Evolutionary conservation across 2,329 filamentous ascomycete genomes (phyloP), one percentile per base, ranked within the genome.

Genomic region (Didymella pinodella): DNA sequence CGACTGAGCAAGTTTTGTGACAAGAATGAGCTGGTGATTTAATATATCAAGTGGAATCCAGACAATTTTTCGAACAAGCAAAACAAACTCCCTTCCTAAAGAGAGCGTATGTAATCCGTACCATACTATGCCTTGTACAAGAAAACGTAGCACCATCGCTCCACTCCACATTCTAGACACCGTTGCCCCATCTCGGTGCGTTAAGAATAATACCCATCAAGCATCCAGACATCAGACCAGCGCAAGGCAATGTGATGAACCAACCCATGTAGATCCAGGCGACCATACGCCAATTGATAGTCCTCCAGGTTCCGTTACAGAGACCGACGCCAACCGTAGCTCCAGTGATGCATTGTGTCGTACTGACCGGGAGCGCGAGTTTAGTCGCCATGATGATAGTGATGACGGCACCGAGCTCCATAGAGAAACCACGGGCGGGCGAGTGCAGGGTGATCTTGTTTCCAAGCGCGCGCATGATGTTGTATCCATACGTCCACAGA

Each of bases 311-410:
- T 7, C 32, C 32, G 14, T 36, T 36, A 8, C 32, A 36, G 12
- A 36, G 32, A 36, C 32, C 32, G 7, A 36, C 32, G n/a, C 32
- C 32, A n/a, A 36, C 32, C 2, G 32, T 36, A 7, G 32, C 32
- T 2, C 32, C 32, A n/a, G 32, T 36, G 7, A 36, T 36, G 7
- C 32, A 36, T 36, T 36, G 32, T n/a, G 32, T 36, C 16, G 32
- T 36, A 7, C 16, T n/a, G 32, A 36, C 32, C 3, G 32, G 32
- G 16, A 36, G 66, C 71, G 28, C 72, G 68, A 88, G 81, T 56
- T 85, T 85, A 1, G 87, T 88, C 49, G 87, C 87, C 65, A 90
- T 73, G 52, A 90, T 83, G 62, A 90, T 82, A 20, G 87, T 88
- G 64, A 86, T 81, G 32, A 86, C 85, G 26, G 84, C 83, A 34